phyloP scores from a whole-genome alignment of 2,329 filamentous ascomycete genomes.

The Colletotrichum brevisporum region DNA sequence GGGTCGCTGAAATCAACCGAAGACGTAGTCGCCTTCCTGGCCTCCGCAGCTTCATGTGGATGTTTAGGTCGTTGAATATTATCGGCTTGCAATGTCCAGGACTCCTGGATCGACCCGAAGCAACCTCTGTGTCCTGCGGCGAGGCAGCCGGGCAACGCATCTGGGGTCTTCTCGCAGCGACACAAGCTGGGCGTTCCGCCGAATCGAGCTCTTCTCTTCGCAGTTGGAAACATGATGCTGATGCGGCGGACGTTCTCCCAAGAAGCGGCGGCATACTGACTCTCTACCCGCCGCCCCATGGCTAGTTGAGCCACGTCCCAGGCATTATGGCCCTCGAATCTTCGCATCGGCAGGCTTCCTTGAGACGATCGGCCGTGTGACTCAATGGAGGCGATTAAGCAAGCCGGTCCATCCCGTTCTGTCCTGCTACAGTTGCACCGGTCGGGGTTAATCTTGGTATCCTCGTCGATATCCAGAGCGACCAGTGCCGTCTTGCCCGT shows the following conservation, averaged over 20 bases:
- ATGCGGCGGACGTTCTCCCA: slow-evolving; percentile 48
- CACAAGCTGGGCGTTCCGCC: slow-evolving; percentile 48
- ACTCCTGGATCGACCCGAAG: slow-evolving; percentile 49
- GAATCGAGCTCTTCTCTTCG: slow-evolving; percentile 44
- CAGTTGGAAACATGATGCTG: slow-evolving; percentile 48
- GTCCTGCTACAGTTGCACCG: slow-evolving; percentile 51
- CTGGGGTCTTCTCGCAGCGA: slow-evolving; percentile 45
- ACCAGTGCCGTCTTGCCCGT: slow-evolving; percentile 47
- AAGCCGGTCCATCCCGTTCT: slow-evolving; percentile 43
- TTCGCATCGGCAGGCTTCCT: slow-evolving; percentile 43
- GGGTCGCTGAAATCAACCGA: too few species aligned
- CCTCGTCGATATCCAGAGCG: slow-evolving; percentile 49
- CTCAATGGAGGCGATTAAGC: slow-evolving; percentile 43
- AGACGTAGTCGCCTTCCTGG: too few species aligned
- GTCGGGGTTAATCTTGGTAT: slow-evolving; percentile 51
- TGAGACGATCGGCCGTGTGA: slow-evolving; percentile 43
- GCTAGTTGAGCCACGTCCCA: slow-evolving; percentile 51
- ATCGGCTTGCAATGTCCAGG: too few species aligned
- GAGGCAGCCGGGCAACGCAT: slow-evolving; percentile 46
- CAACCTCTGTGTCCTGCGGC: slow-evolving; percentile 46
- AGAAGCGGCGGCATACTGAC: slow-evolving; percentile 27
- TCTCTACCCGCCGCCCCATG: slow-evolving; percentile 33
- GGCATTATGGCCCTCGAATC: slow-evolving; percentile 45
- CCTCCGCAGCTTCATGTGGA: too few species aligned
- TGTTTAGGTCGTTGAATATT: too few species aligned